A percentile compares a stretch with the other conserved stretches of the same genome.
These are phyloP conservation scores for Coemansia sp. DNA, from an alignment of 192 early-diverging fungal genomes.

Conservation along the genomic window DNA sequence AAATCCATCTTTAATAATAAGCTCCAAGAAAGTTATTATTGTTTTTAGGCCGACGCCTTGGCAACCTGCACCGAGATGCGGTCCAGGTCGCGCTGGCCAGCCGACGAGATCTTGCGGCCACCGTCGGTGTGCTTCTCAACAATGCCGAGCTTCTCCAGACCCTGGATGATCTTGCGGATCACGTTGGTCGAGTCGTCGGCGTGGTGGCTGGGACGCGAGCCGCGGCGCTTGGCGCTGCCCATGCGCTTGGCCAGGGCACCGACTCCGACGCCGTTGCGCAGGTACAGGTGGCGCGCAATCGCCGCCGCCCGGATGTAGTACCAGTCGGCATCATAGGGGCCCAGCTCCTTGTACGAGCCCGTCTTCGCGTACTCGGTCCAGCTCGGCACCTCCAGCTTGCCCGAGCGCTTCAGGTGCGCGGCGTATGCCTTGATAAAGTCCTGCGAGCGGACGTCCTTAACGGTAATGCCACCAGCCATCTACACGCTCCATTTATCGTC, in stretches of 20 bases:
- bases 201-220: constrained; percentile 90
- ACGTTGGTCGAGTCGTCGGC: constrained; percentile 83
- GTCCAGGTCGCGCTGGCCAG: constrained; percentile 98
- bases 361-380: constrained; percentile 99
- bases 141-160: constrained; percentile 97
- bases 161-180: constrained; percentile 94
- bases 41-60: constrained; percentile 36
- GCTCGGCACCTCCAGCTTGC: constrained; percentile 97
- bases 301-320: constrained; percentile 96
- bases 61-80: constrained; percentile 79
- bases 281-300: constrained; percentile 98
- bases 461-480: constrained; percentile 74
- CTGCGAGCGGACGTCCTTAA: constrained; percentile 96
- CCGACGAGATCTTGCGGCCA: constrained; percentile 92
- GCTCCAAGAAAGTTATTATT: background rate
- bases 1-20: no score
- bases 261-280: constrained; percentile 83
- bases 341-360: constrained; percentile 92
- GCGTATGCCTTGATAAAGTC: constrained; percentile 97
- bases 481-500: constrained; percentile 5
- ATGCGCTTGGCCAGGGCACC: constrained; percentile 92
- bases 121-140: constrained; percentile 87
- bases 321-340: constrained; percentile 98
- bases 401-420: constrained; percentile 97
- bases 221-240: constrained; percentile 90